These are phyloP conservation scores for Phytophthora meadii DNA, from an alignment of 352 stramenopile genomes.

Conservation along the genomic window DNA sequence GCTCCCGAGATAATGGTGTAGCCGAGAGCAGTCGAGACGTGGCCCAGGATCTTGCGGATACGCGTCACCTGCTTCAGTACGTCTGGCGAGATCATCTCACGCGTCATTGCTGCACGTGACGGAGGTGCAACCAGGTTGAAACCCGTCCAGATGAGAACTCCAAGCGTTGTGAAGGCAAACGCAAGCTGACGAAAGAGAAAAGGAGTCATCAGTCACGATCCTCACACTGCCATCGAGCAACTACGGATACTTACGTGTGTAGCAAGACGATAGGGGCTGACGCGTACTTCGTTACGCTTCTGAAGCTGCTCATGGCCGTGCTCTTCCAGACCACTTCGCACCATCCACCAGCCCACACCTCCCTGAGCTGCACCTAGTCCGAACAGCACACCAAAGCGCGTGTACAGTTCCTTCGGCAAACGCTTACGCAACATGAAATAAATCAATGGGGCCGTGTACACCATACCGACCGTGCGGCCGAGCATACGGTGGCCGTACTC, in stretches of 20 bases:
- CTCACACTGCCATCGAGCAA: background rate
- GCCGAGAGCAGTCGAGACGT: slow-evolving; percentile 68
- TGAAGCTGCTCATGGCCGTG: slow-evolving; percentile 81
- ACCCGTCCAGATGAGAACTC: slow-evolving; percentile 95
- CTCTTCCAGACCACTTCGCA: slow-evolving; percentile 97
- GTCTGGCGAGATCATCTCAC: slow-evolving; percentile 85
- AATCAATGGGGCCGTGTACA: slow-evolving; percentile 92
- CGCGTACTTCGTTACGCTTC: slow-evolving; percentile 95
- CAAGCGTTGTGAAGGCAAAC: slow-evolving; percentile 97
- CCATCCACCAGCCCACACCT: slow-evolving; percentile 99
- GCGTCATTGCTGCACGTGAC: slow-evolving; percentile 62
- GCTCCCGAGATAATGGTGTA: slow-evolving; percentile 91
- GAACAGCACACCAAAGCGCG: slow-evolving; percentile 68
- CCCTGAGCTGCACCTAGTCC: slow-evolving; percentile 74
- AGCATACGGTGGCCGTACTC: slow-evolving; percentile 98
- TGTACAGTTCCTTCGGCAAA: slow-evolving; percentile 77
- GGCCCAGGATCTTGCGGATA: slow-evolving; percentile 74
- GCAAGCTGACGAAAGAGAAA: slow-evolving; percentile 63
- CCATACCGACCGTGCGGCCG: slow-evolving; percentile 93
- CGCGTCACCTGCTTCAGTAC: slow-evolving; percentile 68
- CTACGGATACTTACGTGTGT: slow-evolving; percentile 80
- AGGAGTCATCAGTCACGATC: slow-evolving; percentile 10
- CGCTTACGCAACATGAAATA: slow-evolving; percentile 93
- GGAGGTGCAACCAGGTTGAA: slow-evolving; percentile 89
- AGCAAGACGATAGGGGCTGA: slow-evolving; percentile 97